A percentile compares a stretch with the other conserved stretches of the same genome.
These are phyloP conservation scores for Monilinia fructicola DNA, from an alignment of 2,329 filamentous ascomycete species.

Conservation along the genomic window DNA sequence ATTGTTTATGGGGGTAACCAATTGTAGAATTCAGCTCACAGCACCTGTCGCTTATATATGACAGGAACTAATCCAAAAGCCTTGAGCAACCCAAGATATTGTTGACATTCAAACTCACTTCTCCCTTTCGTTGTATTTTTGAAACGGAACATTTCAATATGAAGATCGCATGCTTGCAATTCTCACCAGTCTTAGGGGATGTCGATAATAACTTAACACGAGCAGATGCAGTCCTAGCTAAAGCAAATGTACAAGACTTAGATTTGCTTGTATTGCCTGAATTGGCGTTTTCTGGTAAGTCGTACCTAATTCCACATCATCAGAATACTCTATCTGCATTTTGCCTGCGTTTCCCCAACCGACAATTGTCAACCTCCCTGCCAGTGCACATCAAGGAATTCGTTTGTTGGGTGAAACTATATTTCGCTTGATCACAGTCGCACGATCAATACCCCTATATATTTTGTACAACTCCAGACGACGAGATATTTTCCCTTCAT, in stretches of 20 bases:
- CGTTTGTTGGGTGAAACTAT: background rate
- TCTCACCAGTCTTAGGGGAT: conserved; percentile 63
- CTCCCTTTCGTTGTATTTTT: background rate
- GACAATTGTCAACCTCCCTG: background rate
- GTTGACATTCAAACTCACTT: background rate
- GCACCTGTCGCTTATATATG: background rate
- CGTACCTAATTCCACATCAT: background rate
- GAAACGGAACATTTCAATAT: conserved; percentile 44
- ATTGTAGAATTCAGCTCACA: background rate
- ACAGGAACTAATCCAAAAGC: background rate
- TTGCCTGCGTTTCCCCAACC: background rate
- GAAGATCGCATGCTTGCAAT: conserved; percentile 70
- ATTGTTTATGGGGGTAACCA: background rate
- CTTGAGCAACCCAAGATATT: background rate
- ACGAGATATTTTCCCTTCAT: background rate
- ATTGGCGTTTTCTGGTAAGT: conserved; percentile 68
- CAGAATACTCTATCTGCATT: background rate
- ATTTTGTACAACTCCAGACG: background rate
- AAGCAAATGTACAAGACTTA: conserved; percentile 52
- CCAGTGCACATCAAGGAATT: background rate
- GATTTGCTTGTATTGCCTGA: conserved; percentile 75
- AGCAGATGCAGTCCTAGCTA: conserved; percentile 64
- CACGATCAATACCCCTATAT: conserved; percentile 8
- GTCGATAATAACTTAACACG: conserved; percentile 68
- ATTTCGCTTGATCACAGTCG: conserved; percentile 18